Percentiles rank a stretch among this genome's conserved stretches.
Evolutionary conservation across 139 green algal genomes (phyloP).

Genomic region (Eudorina sp.): DNA sequence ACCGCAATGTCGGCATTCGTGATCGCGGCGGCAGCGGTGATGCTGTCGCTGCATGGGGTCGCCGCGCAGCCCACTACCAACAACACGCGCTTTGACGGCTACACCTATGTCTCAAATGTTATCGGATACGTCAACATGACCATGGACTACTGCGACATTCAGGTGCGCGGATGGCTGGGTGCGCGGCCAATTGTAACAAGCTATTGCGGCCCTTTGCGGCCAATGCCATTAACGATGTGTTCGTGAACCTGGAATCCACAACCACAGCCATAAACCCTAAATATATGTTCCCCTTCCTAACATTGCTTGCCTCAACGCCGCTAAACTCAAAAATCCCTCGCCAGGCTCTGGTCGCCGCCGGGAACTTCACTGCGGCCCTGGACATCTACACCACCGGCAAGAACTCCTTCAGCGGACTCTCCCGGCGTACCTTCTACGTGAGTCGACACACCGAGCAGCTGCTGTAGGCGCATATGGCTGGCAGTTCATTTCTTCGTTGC

Average conservation of each 20-base stretch:
- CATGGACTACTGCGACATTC: constrained; percentile 23
- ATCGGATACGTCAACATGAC: constrained; percentile 47
- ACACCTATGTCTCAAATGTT: background rate
- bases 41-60: background rate
- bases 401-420: constrained; percentile 1
- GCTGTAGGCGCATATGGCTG: no score
- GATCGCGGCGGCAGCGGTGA: background rate
- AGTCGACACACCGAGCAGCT: background rate
- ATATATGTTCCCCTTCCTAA: no score
- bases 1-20: no score
- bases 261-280: no score
- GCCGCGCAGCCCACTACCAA: background rate
- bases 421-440: constrained; percentile 24
- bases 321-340: background rate
- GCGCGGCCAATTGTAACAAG: background rate
- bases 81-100: constrained; percentile 20
- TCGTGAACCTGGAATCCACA: no score
- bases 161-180: background rate
- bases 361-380: background rate
- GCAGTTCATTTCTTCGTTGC: no score
- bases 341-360: constrained; percentile 13
- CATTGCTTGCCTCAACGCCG: no score
- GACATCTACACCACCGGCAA: constrained; percentile 42
- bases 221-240: background rate
- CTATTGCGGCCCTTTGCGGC: no score